Conservation (phyloP, 495 filamentous ascomycete genomes). For the Mycothermus thermophilus region DNA sequence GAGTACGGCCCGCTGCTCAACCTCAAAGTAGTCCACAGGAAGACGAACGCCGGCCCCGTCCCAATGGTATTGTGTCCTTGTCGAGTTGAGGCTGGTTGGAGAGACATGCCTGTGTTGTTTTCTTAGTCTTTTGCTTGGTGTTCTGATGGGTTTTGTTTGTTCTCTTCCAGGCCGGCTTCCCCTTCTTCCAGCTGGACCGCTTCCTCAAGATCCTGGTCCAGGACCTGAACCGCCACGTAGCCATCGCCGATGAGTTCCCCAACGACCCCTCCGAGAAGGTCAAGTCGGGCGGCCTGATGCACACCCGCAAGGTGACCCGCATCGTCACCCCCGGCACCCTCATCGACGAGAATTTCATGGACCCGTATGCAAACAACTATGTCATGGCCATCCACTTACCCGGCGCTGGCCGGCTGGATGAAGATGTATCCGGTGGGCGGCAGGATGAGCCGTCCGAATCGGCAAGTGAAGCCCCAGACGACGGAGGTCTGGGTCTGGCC, state of each 20-base stretch:
- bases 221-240: constrained; percentile 79
- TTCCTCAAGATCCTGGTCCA: constrained; percentile 86
- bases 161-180: constrained; percentile 63
- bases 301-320: constrained; percentile 69
- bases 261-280: constrained; percentile 50
- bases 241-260: constrained; percentile 83
- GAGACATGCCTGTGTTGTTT: no score
- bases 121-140: no score
- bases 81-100: no score
- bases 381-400: constrained; percentile 58
- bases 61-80: constrained; percentile 60
- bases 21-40: constrained; percentile 73
- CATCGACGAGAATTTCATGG: constrained; percentile 95
- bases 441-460: constrained; percentile 1
- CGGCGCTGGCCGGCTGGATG: constrained; percentile 3
- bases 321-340: constrained; percentile 89
- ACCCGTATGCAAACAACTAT: constrained; percentile 84
- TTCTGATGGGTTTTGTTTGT: constrained; percentile 18
- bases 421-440: constrained; percentile 4
- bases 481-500: constrained; percentile 67
- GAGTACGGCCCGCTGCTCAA: constrained; percentile 75
- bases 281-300: constrained; percentile 61
- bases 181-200: constrained; percentile 78
- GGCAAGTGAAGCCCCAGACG: constrained; percentile 10
- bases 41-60: constrained; percentile 57